These are phyloP conservation scores for Daldinia grandis DNA, from an alignment of 495 filamentous ascomycete species.

Conservation along the genomic window DNA sequence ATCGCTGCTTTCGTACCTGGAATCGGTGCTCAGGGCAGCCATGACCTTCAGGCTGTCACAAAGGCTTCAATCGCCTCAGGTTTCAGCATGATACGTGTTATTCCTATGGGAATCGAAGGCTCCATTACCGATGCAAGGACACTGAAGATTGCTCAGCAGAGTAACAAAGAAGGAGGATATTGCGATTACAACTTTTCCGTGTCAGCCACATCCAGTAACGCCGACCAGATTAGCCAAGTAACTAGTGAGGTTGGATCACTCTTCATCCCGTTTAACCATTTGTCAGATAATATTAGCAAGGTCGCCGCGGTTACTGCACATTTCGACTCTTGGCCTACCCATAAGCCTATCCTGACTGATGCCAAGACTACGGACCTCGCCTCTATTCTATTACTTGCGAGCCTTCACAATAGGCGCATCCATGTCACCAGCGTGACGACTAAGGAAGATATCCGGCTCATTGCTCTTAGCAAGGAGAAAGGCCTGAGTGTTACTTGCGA, in stretches of 20 bases:
- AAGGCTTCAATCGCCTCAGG: constrained; percentile 79
- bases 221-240: constrained; percentile 76
- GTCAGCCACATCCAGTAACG: constrained; percentile 78
- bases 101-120: constrained; percentile 77
- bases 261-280: constrained; percentile 88
- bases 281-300: constrained; percentile 87
- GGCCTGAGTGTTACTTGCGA: constrained; percentile 86
- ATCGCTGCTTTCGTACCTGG: constrained; percentile 83
- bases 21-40: constrained; percentile 67
- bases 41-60: constrained; percentile 75
- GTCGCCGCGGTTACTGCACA: constrained; percentile 83
- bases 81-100: constrained; percentile 84
- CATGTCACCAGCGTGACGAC: constrained; percentile 85
- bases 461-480: constrained; percentile 82
- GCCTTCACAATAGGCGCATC: constrained; percentile 82
- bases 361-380: constrained; percentile 85
- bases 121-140: constrained; percentile 77
- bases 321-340: constrained; percentile 80
- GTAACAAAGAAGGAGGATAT: constrained; percentile 69
- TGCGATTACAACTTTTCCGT: constrained; percentile 91
- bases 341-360: constrained; percentile 87
- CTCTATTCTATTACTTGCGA: constrained; percentile 80
- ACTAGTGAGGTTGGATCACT: constrained; percentile 81
- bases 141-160: constrained; percentile 78
- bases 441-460: constrained; percentile 82